These are phyloP conservation scores for Starmerella bacillaris DNA, from an alignment of 805 yeast genomes.

Conservation along the genomic window DNA sequence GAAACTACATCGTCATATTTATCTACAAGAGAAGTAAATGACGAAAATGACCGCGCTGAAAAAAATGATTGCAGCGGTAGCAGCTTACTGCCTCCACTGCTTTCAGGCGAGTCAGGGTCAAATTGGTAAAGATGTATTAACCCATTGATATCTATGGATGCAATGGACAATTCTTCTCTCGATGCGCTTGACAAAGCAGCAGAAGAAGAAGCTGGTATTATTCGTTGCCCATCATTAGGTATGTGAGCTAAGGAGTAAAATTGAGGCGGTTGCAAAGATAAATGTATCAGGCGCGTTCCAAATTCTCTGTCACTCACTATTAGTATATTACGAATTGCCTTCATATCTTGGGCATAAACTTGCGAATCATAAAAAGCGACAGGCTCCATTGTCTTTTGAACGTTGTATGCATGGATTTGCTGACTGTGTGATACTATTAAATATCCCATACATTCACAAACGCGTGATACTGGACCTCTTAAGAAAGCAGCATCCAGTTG, in stretches of 20 bases:
- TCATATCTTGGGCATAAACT: slow-evolving; percentile 58
- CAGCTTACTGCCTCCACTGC: slow-evolving; percentile 61
- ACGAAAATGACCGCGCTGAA: slow-evolving; percentile 32
- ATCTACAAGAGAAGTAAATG: slow-evolving; percentile 19
- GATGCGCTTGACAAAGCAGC: slow-evolving; percentile 24
- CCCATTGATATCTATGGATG: slow-evolving; percentile 50
- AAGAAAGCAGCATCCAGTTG: slow-evolving; percentile 36
- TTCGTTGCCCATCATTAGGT: slow-evolving; percentile 54
- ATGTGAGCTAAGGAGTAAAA: slow-evolving; percentile 58
- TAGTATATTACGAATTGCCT: slow-evolving; percentile 67
- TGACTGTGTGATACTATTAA: slow-evolving; percentile 77
- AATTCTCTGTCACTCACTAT: slow-evolving; percentile 65
- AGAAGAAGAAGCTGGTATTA: slow-evolving; percentile 19
- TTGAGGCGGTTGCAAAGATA: slow-evolving; percentile 87
- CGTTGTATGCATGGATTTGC: slow-evolving; percentile 56
- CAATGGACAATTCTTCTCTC: slow-evolving; percentile 41
- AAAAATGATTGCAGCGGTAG: slow-evolving; percentile 54
- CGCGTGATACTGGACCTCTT: slow-evolving; percentile 65
- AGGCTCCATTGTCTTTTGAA: slow-evolving; percentile 71
- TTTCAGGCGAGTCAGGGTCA: slow-evolving; percentile 79
- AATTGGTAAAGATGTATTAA: slow-evolving; percentile 59
- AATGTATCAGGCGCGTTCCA: slow-evolving; percentile 65
- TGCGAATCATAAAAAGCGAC: slow-evolving; percentile 87
- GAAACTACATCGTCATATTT: slow-evolving; percentile 27
- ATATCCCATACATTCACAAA: slow-evolving; percentile 68